Evolutionary conservation across 495 filamentous ascomycete species (phyloP).

Genomic region (Penicillium coffeae): DNA sequence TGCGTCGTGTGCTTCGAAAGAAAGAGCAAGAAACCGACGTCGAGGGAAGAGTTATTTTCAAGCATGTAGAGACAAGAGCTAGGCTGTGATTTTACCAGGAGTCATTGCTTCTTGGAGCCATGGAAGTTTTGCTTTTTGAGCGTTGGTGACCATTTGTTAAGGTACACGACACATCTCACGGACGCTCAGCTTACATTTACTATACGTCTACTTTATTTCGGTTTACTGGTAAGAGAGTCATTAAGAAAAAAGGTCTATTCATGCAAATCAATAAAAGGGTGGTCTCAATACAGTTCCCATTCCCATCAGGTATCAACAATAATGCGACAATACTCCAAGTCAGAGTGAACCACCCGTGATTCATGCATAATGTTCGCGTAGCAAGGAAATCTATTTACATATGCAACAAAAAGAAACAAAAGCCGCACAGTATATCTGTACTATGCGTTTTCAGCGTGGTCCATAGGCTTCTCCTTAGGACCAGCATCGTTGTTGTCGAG

Average conservation of each 20-base stretch:
- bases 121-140: too few species aligned
- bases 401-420: constrained; percentile 2
- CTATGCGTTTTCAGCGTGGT: constrained; percentile 33
- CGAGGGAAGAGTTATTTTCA: constrained; percentile 28
- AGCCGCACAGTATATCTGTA: constrained; percentile 3
- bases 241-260: neutral
- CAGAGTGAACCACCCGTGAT: neutral
- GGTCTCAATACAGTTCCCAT: neutral
- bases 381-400: neutral
- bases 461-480: constrained; percentile 24
- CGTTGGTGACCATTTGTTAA: too few species aligned
- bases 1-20: constrained; percentile 55
- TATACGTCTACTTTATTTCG: neutral
- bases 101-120: neutral
- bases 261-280: neutral
- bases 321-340: neutral
- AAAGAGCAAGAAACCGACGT: constrained; percentile 18
- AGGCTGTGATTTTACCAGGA: constrained; percentile 28
- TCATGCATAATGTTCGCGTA: constrained; percentile 2
- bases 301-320: neutral
- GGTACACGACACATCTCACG: too few species aligned
- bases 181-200: too few species aligned
- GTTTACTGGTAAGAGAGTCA: constrained; percentile 1
- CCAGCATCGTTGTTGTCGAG: constrained; percentile 9
- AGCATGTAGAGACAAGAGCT: constrained; percentile 34